Base-by-base conservation (phyloP, 257 asterid genomes). In the Ligustrum vulgare region DNA sequence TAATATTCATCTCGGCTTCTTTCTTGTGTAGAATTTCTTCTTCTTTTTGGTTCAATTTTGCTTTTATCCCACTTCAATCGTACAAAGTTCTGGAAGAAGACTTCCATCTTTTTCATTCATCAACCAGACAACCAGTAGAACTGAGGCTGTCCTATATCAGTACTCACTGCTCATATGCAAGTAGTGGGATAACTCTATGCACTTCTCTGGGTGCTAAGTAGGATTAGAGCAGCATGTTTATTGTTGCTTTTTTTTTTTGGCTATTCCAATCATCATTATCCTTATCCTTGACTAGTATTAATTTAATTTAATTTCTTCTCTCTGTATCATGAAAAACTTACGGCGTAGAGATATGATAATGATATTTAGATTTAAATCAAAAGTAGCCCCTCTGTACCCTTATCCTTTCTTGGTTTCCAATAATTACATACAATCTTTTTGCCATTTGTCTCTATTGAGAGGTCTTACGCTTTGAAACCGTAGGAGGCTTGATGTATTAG, bases 281-380 rank as follows among this genome's bases (percentile, higher is more conserved):
- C 49, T 67, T 80, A 75, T 49, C 71, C 72, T 73, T 31, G 36
- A 67, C 71, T 54, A 56, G 70, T 72, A 15, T 47, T 36, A 62
- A 22, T 70, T 35, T 54, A 68, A 36, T 56, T 67, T 66, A 0
- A 68, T 39, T 70, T 76, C 72, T 37, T 70, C 72, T 74, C 77
- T 39, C 58, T 73, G 45, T 69, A 60, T 71, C 67, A 33, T 39
- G 47, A 43, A 70, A 56, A 70, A n/a, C 23, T 69, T 72, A 2
- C 13, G 25, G 71, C 72, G 43, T 47, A 25, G 28, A 31, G 58
- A 63, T 73, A 67, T 60, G 78, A 70, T 41, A 35, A 32, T n/a
- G 63, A 54, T n/a, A 54, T 54, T 54, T 18, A 54, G 28, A 2
- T 6, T 54, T 54, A 16, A 35, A 16, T 58, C 32, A 8, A 32